Conservation (phyloP, 495 filamentous ascomycete species). For the Parathielavia appendiculata region DNA sequence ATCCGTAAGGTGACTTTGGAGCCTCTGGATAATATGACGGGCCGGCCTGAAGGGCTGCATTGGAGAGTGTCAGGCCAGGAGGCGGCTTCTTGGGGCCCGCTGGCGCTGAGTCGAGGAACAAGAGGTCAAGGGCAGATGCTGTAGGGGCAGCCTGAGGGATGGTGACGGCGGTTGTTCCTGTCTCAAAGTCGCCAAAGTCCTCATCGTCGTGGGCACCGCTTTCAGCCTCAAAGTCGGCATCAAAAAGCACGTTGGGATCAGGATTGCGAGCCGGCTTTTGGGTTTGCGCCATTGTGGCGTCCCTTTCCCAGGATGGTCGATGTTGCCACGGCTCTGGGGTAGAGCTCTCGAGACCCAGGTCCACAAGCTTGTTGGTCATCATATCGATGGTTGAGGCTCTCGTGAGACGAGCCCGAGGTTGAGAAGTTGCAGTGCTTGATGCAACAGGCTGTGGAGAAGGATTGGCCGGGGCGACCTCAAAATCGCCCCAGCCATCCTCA, state of each 20-base stretch:
- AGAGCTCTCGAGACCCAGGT: constrained; percentile 24
- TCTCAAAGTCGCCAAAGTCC: constrained; percentile 50
- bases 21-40: constrained; percentile 36
- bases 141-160: constrained; percentile 7
- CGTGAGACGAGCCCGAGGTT: constrained; percentile 28
- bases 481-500: constrained; percentile 73
- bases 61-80: constrained; percentile 30
- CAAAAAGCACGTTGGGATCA: constrained; percentile 45
- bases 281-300: neutral
- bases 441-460: constrained; percentile 7
- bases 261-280: constrained; percentile 21
- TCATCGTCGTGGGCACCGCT: constrained; percentile 31
- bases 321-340: constrained; percentile 19
- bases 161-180: constrained; percentile 21
- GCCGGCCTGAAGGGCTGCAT: constrained; percentile 15
- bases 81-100: constrained; percentile 26
- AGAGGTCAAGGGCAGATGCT: constrained; percentile 18
- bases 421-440: constrained; percentile 6
- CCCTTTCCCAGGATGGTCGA: constrained; percentile 19
- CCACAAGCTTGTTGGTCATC: constrained; percentile 41
- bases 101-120: constrained; percentile 22
- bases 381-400: constrained; percentile 44
- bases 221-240: constrained; percentile 44
- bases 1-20: constrained; percentile 44
- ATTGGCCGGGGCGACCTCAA: constrained; percentile 51